Base-by-base conservation (phyloP, 2,329 filamentous ascomycete genomes). In the Verticillium klebahnii region DNA sequence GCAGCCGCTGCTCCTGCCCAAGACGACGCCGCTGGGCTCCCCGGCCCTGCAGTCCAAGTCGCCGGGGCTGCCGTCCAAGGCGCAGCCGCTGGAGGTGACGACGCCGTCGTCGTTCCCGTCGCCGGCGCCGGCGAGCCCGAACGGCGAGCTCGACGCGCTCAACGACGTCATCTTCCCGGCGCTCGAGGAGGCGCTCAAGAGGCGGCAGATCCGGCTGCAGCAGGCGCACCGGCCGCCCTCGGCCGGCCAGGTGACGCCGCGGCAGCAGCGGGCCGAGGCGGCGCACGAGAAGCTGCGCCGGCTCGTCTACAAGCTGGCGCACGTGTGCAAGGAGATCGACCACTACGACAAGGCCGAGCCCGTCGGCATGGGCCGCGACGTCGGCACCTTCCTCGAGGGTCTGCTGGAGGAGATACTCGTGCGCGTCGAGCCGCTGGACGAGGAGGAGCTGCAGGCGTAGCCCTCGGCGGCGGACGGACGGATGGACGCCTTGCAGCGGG, bases 371-470 rank as follows among this genome's bases (percentile, higher is more conserved):
- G 94, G 93, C 0, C 89, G 92, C 55, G 93, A 94, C 31, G 93
- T 97, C 2, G 88, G 88, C 55, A 92, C 91, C 1, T 96, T 98
- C 68, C 77, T 98, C 8, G 95, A 99, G 74, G 94, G 93, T 0
- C 85, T 98, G 65, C 78, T 99, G 37, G 95, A 99, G 74, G 95
- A 99, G 79, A 89, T 99, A 29, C 79, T 99, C 25, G 93, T 97
- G 39, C 80, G 95, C 61, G 92, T 98, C 15, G 94, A 98, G 78
- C 91, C 93, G 4, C 82, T 93, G 64, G 91, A 95, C 69, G 91
- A 92, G 67, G 85, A 86, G n/a, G 85, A 87, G 60, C 68, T 68
- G 3, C 25, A 19, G 29, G 45, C 37, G 8, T 58, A 37, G 39
- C 19, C 8, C 5, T n/a, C n/a, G 8, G 56, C 17, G 9, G 23